Evolutionary conservation across 352 stramenopile genomes (phyloP), one percentile per base, ranked within the genome.

Genomic region (Pythium angustatum): DNA sequence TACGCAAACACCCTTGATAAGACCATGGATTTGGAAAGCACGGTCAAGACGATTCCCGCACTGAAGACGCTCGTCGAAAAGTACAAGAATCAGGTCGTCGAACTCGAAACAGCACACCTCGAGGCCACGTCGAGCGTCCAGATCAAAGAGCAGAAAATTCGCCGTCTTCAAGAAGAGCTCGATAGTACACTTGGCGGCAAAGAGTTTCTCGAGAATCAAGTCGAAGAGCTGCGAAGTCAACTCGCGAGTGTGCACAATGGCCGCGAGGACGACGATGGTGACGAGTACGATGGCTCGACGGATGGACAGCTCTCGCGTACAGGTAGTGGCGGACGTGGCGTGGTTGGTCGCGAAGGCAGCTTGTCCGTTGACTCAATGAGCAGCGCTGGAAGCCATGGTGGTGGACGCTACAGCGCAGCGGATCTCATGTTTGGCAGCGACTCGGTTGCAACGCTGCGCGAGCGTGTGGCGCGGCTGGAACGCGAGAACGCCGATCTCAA

Each of bases 31-130:
- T 63, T 95, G 19, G 87, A 95, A 62, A 92, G 81, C 62, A 95
- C 85, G 0, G 83, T 95, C 52, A 93, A 93, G 70, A 95, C 83
- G 1, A 93, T 95, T 72, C 82, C 87, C 10, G 84, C 78, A 6
- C 70, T 95, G 2, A 94, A 93, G 62, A 72, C 64, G 21, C 64
- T 92, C 0, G 83, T 95, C 14, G 87, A 95, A 61, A 87, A 82
- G 47, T 95, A 95, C 75, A 95, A 95, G 72, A 93, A 95, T 67
- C 85, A 95, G 61, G 87, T 95, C 17, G 87, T 95, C 38, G 87
- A 95, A 27, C 73, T 95, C 15, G 83, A 95, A 58, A 95, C 87
- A 1, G 75, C 80, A 6, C 90, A 92, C 52, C 79, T 95, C 15
- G 85, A 95, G 56, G 83, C 72, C 14, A 77, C 72, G n/a, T 92